Percentiles rank a stretch among this genome's conserved stretches.
These are phyloP conservation scores for Psidium guajava DNA, from an alignment of 345 rosid genomes.

Conservation along the genomic window DNA sequence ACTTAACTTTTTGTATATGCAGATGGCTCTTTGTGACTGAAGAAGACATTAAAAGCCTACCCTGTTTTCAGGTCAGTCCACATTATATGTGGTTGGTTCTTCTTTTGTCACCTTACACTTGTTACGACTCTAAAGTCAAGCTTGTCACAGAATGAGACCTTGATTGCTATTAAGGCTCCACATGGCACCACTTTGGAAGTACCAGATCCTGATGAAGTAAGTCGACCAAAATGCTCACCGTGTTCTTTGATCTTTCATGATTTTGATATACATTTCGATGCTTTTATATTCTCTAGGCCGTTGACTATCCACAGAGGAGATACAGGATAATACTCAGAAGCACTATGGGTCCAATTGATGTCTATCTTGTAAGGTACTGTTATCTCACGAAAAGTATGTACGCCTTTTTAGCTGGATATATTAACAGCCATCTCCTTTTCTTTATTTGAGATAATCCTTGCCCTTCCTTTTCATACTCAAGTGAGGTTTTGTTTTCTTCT, in stretches of 20 bases:
- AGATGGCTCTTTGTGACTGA: constrained; percentile 93
- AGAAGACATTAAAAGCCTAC: constrained; percentile 78
- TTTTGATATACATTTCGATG: constrained; percentile 9
- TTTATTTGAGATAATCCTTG: not conserved
- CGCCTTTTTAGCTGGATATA: not conserved
- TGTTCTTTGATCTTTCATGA: not conserved
- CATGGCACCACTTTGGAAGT: constrained; percentile 97
- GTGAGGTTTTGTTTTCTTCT: not conserved
- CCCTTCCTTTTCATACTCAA: not conserved
- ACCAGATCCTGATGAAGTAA: constrained; percentile 91
- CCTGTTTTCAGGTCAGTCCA: constrained; percentile 57
- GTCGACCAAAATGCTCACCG: constrained; percentile 2
- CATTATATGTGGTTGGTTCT: not conserved
- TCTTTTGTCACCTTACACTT: constrained; percentile 3
- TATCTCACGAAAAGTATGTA: not conserved
- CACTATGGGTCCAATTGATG: constrained; percentile 96
- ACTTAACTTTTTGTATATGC: constrained; percentile 10
- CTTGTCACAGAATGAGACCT: constrained; percentile 71
- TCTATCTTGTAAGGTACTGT: constrained; percentile 79
- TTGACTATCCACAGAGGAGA: constrained; percentile 71
- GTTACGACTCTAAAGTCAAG: not conserved
- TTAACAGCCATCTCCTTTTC: not conserved
- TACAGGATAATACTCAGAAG: constrained; percentile 91
- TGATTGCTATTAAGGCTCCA: constrained; percentile 96
- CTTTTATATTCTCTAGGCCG: constrained; percentile 40